Percentiles rank a stretch among this genome's conserved stretches.
Conservation (phyloP, 306 rosid species). For the Acacia acuminata region DNA sequence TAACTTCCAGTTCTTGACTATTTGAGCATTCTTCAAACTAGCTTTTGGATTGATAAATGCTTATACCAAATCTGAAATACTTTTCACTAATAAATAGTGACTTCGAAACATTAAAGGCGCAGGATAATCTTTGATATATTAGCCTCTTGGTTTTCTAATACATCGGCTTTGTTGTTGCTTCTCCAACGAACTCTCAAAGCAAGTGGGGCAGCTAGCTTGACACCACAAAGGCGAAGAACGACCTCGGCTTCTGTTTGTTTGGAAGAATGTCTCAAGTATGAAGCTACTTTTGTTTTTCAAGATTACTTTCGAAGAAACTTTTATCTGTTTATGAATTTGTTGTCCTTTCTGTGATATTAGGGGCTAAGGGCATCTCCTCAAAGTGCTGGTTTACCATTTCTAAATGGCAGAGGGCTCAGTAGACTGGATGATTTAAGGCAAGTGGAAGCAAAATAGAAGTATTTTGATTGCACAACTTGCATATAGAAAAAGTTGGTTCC, state of each 20-base stretch:
- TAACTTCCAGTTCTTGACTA: slow-evolving; percentile 33
- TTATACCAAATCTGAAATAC: slow-evolving; percentile 18
- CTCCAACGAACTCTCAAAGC: slow-evolving; percentile 99
- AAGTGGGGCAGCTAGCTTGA: slow-evolving; percentile 99
- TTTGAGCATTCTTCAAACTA: slow-evolving; percentile 23
- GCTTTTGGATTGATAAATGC: slow-evolving; percentile 28
- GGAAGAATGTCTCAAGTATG: slow-evolving; percentile 99
- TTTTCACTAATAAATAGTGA: slow-evolving; percentile 31
- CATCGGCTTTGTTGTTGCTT: slow-evolving; percentile 88
- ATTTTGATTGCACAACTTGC: too few species aligned
- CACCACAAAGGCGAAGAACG: slow-evolving; percentile 96
- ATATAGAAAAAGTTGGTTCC: too few species aligned
- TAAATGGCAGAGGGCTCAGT: slow-evolving; percentile 86
- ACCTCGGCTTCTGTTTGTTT: slow-evolving; percentile 86
- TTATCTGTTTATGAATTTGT: slow-evolving; percentile 22
- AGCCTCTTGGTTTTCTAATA: slow-evolving; percentile 95
- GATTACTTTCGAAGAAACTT: slow-evolving; percentile 27
- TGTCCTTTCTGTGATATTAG: slow-evolving; percentile 47
- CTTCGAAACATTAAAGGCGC: slow-evolving; percentile 59
- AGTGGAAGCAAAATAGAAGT: slow-evolving; percentile 99
- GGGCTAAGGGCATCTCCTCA: slow-evolving; percentile 96
- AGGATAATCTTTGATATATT: slow-evolving; percentile 83
- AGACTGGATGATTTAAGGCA: slow-evolving; percentile 92
- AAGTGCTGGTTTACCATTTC: slow-evolving; percentile 86
- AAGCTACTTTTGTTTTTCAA: slow-evolving; percentile 32